Evolutionary conservation across 1,284 basidiomycete genomes (phyloP).

Genomic region (Cutaneotrichosporon sp.): DNA sequence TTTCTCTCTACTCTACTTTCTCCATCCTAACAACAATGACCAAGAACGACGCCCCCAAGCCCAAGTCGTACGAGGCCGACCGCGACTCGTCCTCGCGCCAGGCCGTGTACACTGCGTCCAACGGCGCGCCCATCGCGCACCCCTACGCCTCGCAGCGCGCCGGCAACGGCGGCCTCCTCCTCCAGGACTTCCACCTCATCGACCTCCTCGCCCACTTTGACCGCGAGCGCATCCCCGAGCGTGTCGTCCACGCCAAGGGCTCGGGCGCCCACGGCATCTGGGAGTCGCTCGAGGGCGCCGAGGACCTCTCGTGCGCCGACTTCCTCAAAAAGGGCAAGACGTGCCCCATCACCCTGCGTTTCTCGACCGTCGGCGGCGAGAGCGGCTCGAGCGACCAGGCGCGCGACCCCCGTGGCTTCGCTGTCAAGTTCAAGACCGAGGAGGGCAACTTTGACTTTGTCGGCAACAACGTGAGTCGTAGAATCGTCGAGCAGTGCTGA

Average conservation of each 20-base stretch:
- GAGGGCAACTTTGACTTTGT: conserved; percentile 92
- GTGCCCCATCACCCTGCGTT: conserved; percentile 47
- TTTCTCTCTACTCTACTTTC: neutral
- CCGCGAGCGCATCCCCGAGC: conserved; percentile 78
- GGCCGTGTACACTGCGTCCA: conserved; percentile 73
- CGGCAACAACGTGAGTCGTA: conserved; percentile 62
- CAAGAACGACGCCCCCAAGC: neutral
- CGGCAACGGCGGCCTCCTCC: conserved; percentile 77
- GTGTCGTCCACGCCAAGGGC: conserved; percentile 74
- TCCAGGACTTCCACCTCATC: conserved; percentile 61
- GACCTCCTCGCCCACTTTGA: conserved; percentile 59
- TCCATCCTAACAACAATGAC: neutral
- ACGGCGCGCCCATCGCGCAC: conserved; percentile 67
- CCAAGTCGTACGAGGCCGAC: conserved; percentile 6
- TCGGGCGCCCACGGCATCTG: conserved; percentile 91
- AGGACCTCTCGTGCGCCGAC: conserved; percentile 69
- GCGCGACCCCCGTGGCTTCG: conserved; percentile 83
- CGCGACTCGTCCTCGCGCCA: neutral
- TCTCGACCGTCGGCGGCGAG: conserved; percentile 66
- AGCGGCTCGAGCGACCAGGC: conserved; percentile 84
- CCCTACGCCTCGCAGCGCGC: conserved; percentile 70
- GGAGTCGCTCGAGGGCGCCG: conserved; percentile 77
- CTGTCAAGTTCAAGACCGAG: conserved; percentile 84
- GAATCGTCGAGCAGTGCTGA: conserved; percentile 14
- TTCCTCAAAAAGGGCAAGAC: conserved; percentile 62